Evolutionary conservation across 2,329 filamentous ascomycete species (phyloP), one percentile per base, ranked within the genome.

Genomic region (Hypoxylon sp.): DNA sequence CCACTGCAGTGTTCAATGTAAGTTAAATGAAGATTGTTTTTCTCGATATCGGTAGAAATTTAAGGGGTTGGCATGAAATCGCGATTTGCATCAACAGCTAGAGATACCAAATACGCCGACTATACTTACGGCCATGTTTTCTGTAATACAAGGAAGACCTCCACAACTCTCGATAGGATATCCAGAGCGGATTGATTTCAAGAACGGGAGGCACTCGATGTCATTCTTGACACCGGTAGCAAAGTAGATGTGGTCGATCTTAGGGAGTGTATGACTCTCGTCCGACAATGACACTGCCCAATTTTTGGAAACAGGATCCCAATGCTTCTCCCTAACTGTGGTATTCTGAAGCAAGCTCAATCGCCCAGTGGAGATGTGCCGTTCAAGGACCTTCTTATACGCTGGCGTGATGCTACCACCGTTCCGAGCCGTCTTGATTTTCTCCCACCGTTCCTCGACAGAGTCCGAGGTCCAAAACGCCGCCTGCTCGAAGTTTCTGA

Each of bases 391-490:
- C 75, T 90, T 92, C 68, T 88, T 82, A 77, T 89, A 93, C 0
- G 83, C 81, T 0, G 91, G 89, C 3, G 89, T 93, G 70, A 94
- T 87, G 77, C 90, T 93, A n/a, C 92, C 92, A 2, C 93, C 93
- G 14, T 90, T 89, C 5, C 91, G 85, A 0, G 92, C 92, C 48
- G 82, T 79, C 69, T 85, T 83, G 68, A 92, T 85, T 78, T 92
- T 91, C 36, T 89, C 83, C 30, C 90, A 83, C 2, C 91, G 85
- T 77, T 94, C 86, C 25, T 89, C 85, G 65, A 93, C 90, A 5
- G 86, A 87, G 72, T 94, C 91, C 2, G 91, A 91, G 5, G 87
- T 88, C 90, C 91, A 94, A 78, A 94, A 96, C 0, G 85, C 85
- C 0, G 92, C 90, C 75, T 94, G 91, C 71, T 92, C 89, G 59